Percentiles rank a stretch among this genome's conserved stretches.
Conservation (phyloP, 1,139 yeast genomes). For the Pichia sp. region DNA sequence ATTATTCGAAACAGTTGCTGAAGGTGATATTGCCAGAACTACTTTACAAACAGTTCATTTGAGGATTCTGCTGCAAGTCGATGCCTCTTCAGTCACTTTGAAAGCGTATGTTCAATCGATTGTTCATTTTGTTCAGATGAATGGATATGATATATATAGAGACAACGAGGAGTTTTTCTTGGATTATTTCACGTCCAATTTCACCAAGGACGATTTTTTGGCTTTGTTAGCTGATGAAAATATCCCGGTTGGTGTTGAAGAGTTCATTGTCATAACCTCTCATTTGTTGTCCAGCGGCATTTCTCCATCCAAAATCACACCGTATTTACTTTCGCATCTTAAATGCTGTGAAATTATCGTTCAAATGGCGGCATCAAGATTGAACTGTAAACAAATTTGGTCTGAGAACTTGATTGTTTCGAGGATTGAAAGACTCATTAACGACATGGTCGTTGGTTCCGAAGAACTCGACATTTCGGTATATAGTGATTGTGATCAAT, state of each 20-base stretch:
- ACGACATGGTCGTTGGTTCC: constrained; percentile 23
- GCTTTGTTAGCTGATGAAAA: constrained; percentile 9
- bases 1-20: constrained; percentile 47
- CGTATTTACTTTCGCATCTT: constrained; percentile 13
- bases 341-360: constrained; percentile 21
- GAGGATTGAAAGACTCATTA: constrained; percentile 17
- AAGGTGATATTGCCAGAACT: constrained; percentile 49
- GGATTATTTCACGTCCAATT: constrained; percentile 25
- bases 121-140: constrained; percentile 35
- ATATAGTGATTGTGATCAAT: constrained; percentile 15
- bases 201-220: constrained; percentile 11
- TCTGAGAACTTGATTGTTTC: constrained; percentile 15
- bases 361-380: constrained; percentile 20
- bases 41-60: constrained; percentile 45
- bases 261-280: constrained; percentile 15
- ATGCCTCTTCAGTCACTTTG: constrained; percentile 20
- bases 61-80: constrained; percentile 32
- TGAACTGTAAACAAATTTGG: constrained; percentile 15
- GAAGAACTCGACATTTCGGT: constrained; percentile 5
- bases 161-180: constrained; percentile 30
- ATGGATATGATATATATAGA: constrained; percentile 30
- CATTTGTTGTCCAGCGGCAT: constrained; percentile 7
- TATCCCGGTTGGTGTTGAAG: constrained; percentile 12
- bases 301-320: constrained; percentile 7
- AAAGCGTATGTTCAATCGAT: constrained; percentile 28